Base-by-base conservation (phyloP, 75 land plant species). In the Sequoia sempervirens region DNA sequence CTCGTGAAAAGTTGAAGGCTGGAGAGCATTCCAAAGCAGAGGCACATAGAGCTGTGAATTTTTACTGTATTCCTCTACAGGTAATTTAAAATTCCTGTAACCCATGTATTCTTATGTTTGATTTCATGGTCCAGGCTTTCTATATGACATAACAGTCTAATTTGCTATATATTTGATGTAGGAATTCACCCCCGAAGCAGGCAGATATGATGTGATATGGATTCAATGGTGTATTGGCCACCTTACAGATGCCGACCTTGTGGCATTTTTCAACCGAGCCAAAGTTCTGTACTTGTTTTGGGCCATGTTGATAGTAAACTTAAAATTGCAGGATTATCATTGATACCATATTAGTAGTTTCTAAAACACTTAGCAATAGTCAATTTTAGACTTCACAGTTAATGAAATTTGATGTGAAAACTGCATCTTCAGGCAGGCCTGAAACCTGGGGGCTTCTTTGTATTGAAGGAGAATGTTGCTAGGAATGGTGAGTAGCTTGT, bases 171-270 rank as follows among this genome's bases (percentile, higher is more conserved):
- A 80, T 72, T 56, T 69, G 32, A 36, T 61, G 38, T 83, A 97
- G 99, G 99, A 97, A 52, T 96, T 98, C 83, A 92, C 94, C 36
- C 99, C 99, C 38, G 92, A 94, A 72, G 78, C 87, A 81, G 90
- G 90, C 83, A 90, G 99, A 84, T 98, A 98, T 86, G 99, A 98
- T 91, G 93, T 98, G 12, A 98, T 98, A 84, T 98, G 99, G 99
- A 84, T 98, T 66, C 99, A 98, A 83, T 98, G 99, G 99, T 98
- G 99, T 82, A 98, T 98, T 84, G 99, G 99, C 2, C 99, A 98
- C 83, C 91, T 98, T 70, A 82, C 95, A 53, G 99, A 98, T 86
- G 91, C 91, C 46, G 99, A 98, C 82, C 92, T 98, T 28, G 80
- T 98, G 15, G 90, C 94, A 15, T 98, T 98, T 84, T 98, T 98